Percentiles rank a stretch among this genome's conserved stretches.
These are phyloP conservation scores for Xylaria sp. DNA, from an alignment of 2,329 filamentous ascomycete species.

Conservation along the genomic window DNA sequence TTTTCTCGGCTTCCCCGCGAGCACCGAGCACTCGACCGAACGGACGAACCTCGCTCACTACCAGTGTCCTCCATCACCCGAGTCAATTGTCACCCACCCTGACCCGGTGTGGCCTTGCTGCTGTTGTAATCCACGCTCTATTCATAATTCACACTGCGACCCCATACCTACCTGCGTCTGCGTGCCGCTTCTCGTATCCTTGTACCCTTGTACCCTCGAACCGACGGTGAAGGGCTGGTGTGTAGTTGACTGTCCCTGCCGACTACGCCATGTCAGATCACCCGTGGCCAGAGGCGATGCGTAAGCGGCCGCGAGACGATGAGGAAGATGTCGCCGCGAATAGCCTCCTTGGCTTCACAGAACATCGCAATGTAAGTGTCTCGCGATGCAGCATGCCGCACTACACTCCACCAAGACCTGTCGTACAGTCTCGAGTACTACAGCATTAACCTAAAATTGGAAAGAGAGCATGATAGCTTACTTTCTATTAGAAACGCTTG, in stretches of 20 bases:
- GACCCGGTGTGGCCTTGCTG: background rate
- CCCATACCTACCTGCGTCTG: background rate
- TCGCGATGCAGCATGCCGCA: background rate
- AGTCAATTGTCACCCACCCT: conserved; percentile 7
- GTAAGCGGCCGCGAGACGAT: conserved; percentile 41
- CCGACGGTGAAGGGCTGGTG: background rate
- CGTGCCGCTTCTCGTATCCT: background rate
- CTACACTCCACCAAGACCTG: background rate
- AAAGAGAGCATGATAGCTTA: background rate
- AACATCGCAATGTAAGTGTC: conserved; percentile 43
- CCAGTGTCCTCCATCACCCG: background rate
- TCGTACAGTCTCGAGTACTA: background rate
- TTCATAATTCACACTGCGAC: background rate
- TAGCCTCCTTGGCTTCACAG: conserved; percentile 38
- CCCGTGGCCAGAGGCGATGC: conserved; percentile 26
- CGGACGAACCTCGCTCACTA: background rate
- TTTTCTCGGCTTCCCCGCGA: conserved; percentile 23
- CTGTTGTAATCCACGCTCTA: background rate
- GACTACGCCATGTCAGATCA: conserved; percentile 18
- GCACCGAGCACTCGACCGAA: conserved; percentile 4
- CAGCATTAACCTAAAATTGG: background rate
- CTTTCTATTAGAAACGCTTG: conserved; percentile 54
- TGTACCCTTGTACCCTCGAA: background rate
- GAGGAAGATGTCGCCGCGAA: conserved; percentile 33
- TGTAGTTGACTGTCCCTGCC: background rate